Percentiles rank a stretch among this genome's conserved stretches.
phyloP scores from a whole-genome alignment of 208 protist genomes.

The Leishmania arabica region DNA sequence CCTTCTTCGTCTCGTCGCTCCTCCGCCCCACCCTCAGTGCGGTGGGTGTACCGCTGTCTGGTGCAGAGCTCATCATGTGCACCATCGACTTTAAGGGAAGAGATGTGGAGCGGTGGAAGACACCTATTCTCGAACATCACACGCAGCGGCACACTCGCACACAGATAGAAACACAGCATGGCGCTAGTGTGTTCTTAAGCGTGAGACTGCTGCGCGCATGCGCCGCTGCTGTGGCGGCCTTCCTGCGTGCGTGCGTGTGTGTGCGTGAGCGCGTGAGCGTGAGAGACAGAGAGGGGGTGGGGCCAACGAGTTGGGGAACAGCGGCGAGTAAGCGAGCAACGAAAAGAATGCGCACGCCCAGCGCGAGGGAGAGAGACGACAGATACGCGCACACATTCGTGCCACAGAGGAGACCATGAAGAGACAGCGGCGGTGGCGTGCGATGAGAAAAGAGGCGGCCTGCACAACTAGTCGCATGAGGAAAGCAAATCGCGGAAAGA shows the following conservation, averaged over 20 bases:
- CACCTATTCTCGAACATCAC: neutral
- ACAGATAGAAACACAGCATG: neutral
- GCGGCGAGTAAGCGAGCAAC: neutral
- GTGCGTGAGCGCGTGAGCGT: neutral
- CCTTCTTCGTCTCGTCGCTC: neutral
- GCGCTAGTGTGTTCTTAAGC: neutral
- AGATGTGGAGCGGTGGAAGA: neutral
- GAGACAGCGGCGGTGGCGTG: neutral
- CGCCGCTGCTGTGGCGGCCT: neutral
- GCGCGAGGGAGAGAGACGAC: neutral
- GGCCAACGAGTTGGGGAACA: neutral
- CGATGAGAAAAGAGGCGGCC: neutral
- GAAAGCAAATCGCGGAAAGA: neutral
- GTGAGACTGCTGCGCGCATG: neutral
- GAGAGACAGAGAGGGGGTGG: neutral
- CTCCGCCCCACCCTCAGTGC: neutral
- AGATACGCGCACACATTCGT: neutral
- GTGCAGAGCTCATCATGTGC: neutral
- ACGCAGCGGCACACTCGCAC: neutral
- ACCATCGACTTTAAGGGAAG: neutral
- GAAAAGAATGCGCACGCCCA: neutral
- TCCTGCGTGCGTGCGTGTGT: neutral
- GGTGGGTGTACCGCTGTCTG: neutral
- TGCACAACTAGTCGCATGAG: neutral
- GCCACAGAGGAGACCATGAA: neutral